These are phyloP conservation scores for Ramaria rubella DNA, from an alignment of 768 basidiomycete species.

Conservation along the genomic window DNA sequence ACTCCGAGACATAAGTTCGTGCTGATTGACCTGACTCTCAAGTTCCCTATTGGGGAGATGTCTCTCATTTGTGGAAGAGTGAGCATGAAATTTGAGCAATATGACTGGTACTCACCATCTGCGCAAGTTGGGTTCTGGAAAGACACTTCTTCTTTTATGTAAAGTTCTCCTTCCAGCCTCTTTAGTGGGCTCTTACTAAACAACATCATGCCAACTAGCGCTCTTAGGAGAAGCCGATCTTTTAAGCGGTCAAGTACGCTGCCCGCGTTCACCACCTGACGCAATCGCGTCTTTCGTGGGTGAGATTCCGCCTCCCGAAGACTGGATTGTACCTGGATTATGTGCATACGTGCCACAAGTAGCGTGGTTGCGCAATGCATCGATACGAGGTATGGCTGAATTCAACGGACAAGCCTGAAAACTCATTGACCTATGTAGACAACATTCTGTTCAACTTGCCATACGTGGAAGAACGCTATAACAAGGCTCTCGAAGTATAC, in stretches of 20 bases:
- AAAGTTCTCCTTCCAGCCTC: conserved; percentile 4
- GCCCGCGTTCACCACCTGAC: conserved; percentile 82
- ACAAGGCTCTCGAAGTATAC: conserved; percentile 63
- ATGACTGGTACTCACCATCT: background rate
- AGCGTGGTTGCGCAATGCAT: conserved; percentile 28
- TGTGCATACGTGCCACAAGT: conserved; percentile 77
- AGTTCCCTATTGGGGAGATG: conserved; percentile 74
- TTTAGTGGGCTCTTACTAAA: conserved; percentile 12
- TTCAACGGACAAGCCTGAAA: conserved; percentile 7
- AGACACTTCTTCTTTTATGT: conserved; percentile 76
- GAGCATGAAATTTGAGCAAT: background rate
- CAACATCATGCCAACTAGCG: conserved; percentile 34
- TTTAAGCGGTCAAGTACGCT: conserved; percentile 70
- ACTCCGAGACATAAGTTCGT: conserved; percentile 74
- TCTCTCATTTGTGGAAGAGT: conserved; percentile 74
- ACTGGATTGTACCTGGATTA: conserved; percentile 73
- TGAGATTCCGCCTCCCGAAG: conserved; percentile 36
- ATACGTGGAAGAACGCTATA: conserved; percentile 65
- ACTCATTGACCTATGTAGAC: conserved; percentile 29
- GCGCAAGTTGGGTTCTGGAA: conserved; percentile 76
- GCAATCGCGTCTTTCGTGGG: conserved; percentile 55
- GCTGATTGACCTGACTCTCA: conserved; percentile 67
- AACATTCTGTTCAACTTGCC: conserved; percentile 82
- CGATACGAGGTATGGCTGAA: conserved; percentile 40
- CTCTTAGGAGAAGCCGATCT: conserved; percentile 87